Conservation (phyloP, 805 yeast species). For the Dipodascus albidus region DNA sequence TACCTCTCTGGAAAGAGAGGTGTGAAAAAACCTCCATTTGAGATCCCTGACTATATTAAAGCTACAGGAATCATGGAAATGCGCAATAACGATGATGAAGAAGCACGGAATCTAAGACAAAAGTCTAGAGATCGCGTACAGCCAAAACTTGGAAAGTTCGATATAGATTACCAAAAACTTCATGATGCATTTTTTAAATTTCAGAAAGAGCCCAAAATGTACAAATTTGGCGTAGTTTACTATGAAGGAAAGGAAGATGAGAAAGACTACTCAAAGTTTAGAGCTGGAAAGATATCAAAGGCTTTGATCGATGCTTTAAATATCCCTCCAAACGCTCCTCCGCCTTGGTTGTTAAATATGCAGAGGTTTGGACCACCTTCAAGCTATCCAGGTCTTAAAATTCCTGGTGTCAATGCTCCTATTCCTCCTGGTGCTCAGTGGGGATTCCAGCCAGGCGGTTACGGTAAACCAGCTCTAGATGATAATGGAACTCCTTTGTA, state of each 20-base stretch:
- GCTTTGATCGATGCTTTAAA: constrained; percentile 61
- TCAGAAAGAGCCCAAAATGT: constrained; percentile 63
- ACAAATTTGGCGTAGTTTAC: constrained; percentile 66
- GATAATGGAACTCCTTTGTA: constrained; percentile 25
- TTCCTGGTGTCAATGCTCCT: constrained; percentile 42
- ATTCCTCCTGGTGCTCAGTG: constrained; percentile 29
- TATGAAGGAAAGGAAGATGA: constrained; percentile 67
- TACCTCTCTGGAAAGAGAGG: constrained; percentile 58
- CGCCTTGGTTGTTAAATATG: constrained; percentile 77
- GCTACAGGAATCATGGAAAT: constrained; percentile 82
- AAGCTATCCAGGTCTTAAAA: constrained; percentile 51
- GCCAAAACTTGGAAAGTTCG: constrained; percentile 78
- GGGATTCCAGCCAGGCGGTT: constrained; percentile 32
- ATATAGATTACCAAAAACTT: constrained; percentile 71
- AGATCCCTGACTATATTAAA: constrained; percentile 63
- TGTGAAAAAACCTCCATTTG: constrained; percentile 56
- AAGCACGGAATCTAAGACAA: constrained; percentile 49
- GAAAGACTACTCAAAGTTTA: constrained; percentile 28
- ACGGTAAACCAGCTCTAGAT: constrained; percentile 28
- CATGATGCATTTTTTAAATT: constrained; percentile 79
- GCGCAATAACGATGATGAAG: constrained; percentile 51
- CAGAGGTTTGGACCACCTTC: constrained; percentile 72
- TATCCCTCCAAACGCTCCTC: constrained; percentile 43
- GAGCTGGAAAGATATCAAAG: constrained; percentile 59
- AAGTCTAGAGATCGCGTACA: constrained; percentile 74